Conservation (phyloP, 352 stramenopile species). For the Phytophthora kernoviae region DNA sequence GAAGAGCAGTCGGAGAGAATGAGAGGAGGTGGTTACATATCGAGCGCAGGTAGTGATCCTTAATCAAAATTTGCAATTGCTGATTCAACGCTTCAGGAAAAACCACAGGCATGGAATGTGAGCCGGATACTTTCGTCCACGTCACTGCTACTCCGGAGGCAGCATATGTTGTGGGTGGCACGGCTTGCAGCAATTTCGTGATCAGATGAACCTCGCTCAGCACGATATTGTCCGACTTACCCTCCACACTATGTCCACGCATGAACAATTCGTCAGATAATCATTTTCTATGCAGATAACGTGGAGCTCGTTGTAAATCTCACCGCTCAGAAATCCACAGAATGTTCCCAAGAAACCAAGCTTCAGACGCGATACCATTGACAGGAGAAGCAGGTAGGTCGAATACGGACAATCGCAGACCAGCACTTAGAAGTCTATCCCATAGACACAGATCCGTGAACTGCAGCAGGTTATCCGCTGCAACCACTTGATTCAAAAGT, state of each 20-base stretch:
- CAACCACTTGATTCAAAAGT: constrained; percentile 40
- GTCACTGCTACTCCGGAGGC: constrained; percentile 52
- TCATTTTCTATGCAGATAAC: neutral
- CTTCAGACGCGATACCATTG: constrained; percentile 49
- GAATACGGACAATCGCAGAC: constrained; percentile 33
- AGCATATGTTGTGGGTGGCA: constrained; percentile 59
- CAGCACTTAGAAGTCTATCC: constrained; percentile 34
- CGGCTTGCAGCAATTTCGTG: constrained; percentile 48
- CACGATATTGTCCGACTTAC: constrained; percentile 31
- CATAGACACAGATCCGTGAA: constrained; percentile 36
- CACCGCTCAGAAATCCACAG: constrained; percentile 59
- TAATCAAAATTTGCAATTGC: constrained; percentile 57
- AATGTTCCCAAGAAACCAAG: constrained; percentile 70
- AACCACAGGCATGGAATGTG: constrained; percentile 66
- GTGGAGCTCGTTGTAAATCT: neutral
- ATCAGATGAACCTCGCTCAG: constrained; percentile 46
- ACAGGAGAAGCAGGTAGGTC: constrained; percentile 47
- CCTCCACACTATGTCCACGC: constrained; percentile 27
- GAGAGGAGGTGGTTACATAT: constrained; percentile 52
- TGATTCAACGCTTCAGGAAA: constrained; percentile 58
- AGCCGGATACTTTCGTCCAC: constrained; percentile 75
- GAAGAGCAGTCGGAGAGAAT: constrained; percentile 43
- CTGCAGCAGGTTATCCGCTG: constrained; percentile 18
- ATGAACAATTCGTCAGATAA: constrained; percentile 9
- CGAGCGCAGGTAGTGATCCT: constrained; percentile 50